phyloP scores from a whole-genome alignment of 768 basidiomycete genomes.

The Leccinum disarticulatum region DNA sequence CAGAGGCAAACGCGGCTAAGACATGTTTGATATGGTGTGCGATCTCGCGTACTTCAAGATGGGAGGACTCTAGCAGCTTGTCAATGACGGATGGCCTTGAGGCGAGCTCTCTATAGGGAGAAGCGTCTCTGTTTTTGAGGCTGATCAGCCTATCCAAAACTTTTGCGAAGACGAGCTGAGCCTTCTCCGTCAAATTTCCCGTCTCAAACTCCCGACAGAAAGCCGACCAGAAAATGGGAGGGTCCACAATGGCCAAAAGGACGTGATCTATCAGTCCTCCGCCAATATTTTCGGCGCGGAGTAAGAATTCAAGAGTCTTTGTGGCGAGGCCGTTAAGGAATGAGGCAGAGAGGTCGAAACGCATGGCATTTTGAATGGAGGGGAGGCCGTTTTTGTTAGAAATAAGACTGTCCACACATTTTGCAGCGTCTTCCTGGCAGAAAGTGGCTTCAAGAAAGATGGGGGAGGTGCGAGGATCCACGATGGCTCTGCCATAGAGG shows the following conservation, averaged over 20 bases:
- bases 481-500: conserved; percentile 27
- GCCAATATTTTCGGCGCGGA: conserved; percentile 38
- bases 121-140: conserved; percentile 35
- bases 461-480: conserved; percentile 24
- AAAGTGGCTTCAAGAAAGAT: conserved; percentile 51
- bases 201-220: conserved; percentile 37
- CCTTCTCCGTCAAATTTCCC: conserved; percentile 32
- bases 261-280: conserved; percentile 46
- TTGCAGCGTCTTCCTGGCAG: conserved; percentile 38
- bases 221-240: conserved; percentile 50
- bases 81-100: conserved; percentile 31
- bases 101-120: conserved; percentile 41
- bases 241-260: conserved; percentile 46
- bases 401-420: conserved; percentile 40
- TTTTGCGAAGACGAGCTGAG: conserved; percentile 46
- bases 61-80: conserved; percentile 25
- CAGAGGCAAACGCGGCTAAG: conserved; percentile 30
- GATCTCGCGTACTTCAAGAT: conserved; percentile 29
- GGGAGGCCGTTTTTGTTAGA: conserved; percentile 36
- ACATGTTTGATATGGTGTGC: conserved; percentile 46
- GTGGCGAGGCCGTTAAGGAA: conserved; percentile 48
- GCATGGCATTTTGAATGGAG: conserved; percentile 44
- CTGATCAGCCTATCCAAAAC: conserved; percentile 47
- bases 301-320: conserved; percentile 40
- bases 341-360: conserved; percentile 35